Conservation (phyloP, 768 basidiomycete species). For the Tylopilus vinaceipallidus region DNA sequence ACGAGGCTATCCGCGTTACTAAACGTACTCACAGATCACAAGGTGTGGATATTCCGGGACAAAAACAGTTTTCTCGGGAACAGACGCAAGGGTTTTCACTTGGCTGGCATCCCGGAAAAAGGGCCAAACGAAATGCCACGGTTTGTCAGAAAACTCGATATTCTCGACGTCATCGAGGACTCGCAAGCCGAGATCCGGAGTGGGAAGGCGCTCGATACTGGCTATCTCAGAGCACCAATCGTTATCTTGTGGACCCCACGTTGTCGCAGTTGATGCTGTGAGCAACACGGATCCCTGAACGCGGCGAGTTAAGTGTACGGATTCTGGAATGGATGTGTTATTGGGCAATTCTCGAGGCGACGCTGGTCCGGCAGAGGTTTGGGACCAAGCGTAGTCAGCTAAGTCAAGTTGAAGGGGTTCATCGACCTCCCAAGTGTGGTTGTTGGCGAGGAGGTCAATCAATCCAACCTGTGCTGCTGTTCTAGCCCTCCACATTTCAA, state of each 20-base stretch:
- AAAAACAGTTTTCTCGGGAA: constrained; percentile 1
- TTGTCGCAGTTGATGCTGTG: constrained; percentile 45
- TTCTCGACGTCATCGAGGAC: constrained; percentile 52
- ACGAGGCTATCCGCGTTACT: not conserved
- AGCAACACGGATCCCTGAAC: constrained; percentile 54
- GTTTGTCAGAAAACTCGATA: constrained; percentile 22
- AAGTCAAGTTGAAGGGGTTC: constrained; percentile 50
- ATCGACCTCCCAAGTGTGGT: constrained; percentile 22
- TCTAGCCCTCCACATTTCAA: constrained; percentile 17
- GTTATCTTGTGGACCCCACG: constrained; percentile 54
- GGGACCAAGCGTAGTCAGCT: constrained; percentile 69
- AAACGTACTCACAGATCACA: constrained; percentile 27
- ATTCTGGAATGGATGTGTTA: constrained; percentile 42
- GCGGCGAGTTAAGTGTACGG: constrained; percentile 56
- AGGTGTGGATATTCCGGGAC: constrained; percentile 24
- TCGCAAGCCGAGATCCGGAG: constrained; percentile 59
- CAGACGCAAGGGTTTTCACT: not conserved
- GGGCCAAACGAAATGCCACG: constrained; percentile 16
- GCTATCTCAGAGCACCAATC: constrained; percentile 34
- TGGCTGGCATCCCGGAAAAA: not conserved
- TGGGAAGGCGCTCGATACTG: constrained; percentile 41
- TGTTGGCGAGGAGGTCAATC: constrained; percentile 14
- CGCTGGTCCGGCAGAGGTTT: constrained; percentile 65
- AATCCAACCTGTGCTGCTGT: constrained; percentile 22
- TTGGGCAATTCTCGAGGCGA: constrained; percentile 39